These are phyloP conservation scores for Hygrophorus russula DNA, from an alignment of 768 basidiomycete genomes.

Conservation along the genomic window DNA sequence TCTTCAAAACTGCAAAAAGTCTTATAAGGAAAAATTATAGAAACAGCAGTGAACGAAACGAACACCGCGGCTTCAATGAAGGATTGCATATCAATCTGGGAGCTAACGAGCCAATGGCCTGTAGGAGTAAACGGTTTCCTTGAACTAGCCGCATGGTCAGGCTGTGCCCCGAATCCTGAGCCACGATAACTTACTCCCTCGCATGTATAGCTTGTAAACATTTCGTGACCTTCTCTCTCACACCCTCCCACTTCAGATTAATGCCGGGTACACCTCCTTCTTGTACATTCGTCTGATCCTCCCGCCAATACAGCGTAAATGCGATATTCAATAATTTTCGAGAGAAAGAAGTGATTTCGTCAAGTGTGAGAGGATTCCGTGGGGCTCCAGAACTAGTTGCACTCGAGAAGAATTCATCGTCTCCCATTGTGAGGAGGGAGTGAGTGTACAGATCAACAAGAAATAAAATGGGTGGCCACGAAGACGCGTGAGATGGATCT, in stretches of 20 bases:
- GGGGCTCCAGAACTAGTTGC: constrained; percentile 16
- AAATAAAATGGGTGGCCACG: constrained; percentile 67
- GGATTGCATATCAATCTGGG: constrained; percentile 31
- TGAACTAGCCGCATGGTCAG: constrained; percentile 39
- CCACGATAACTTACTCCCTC: constrained; percentile 56
- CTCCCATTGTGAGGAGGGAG: constrained; percentile 81
- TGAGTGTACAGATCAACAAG: constrained; percentile 77
- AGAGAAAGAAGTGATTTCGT: constrained; percentile 70
- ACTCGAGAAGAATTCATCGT: constrained; percentile 87
- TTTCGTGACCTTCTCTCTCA: constrained; percentile 64
- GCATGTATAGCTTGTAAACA: constrained; percentile 78
- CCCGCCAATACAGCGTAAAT: constrained; percentile 52
- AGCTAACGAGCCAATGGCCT: constrained; percentile 73
- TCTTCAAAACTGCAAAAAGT: constrained; percentile 49
- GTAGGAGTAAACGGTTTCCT: constrained; percentile 71
- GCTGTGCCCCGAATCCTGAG: constrained; percentile 5
- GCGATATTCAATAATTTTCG: constrained; percentile 77
- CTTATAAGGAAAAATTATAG: not conserved
- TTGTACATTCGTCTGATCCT: constrained; percentile 22
- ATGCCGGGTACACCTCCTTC: constrained; percentile 18
- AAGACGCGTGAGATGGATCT: constrained; percentile 33
- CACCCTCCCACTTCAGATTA: constrained; percentile 50
- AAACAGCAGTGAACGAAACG: constrained; percentile 14
- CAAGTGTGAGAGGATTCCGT: constrained; percentile 71
- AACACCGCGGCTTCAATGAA: constrained; percentile 88